Base-by-base conservation (phyloP, 441 rosid species). In the Erodium trifolium region DNA sequence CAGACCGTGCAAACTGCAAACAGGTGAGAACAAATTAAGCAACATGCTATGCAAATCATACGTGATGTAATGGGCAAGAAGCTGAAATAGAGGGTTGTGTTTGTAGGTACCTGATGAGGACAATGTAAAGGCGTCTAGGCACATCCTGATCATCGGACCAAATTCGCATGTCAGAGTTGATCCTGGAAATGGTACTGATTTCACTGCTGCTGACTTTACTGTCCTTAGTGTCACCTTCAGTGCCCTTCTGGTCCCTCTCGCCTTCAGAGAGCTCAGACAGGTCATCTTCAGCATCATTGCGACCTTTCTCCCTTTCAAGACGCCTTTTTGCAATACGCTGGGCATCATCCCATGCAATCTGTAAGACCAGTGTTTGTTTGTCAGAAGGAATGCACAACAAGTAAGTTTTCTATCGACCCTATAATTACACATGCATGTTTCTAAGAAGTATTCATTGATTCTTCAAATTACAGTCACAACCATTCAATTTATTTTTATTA, bases 291-390 rank as follows among this genome's bases (percentile, higher is more conserved):
- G 51, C 51, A 45, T 45, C 51, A 1, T 45, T 45, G 10, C 94
- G 87, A 9, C 97, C 97, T 77, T 87, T 87, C 80, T 93, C 96
- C 2, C 88, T 80, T 75, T 88, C 97, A 2, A 79, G 51, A 65
- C 84, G 81, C 63, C 90, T 82, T 73, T 83, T 87, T 14, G 90
- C 88, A 4, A 85, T 86, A 78, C 85, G 81, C 17, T 70, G 83
- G 70, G 87, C 84, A 43, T 88, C 96, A 69, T 85, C 96, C 87
- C 86, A 83, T 60, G 80, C 92, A 70, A 92, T 83, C 98, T 90
- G 82, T 76, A 67, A 12, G 51, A 45, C 51, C 51, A 45, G 27
- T 23, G 51, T 12, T 45, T 10, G 51, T 45, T 45, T 45, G 13
- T 45, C 51, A 45, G 10, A 45, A 45, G 51, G 13, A 45, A 9